Evolutionary conservation across 495 filamentous ascomycete species (phyloP).

Genomic region (Aspergillus haitiensis): DNA sequence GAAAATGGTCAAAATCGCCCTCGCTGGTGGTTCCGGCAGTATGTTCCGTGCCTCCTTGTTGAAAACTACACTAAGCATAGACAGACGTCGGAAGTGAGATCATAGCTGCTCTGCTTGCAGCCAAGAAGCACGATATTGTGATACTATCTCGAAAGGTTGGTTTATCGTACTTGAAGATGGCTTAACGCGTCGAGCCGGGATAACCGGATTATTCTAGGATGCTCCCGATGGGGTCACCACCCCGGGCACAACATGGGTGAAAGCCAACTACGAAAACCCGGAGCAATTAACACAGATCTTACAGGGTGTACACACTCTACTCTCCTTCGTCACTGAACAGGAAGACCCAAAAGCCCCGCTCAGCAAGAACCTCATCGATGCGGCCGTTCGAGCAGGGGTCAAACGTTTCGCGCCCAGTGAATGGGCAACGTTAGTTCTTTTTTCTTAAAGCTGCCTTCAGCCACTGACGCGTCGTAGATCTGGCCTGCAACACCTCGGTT

Average conservation of each 20-base stretch:
- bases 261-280: conserved; percentile 46
- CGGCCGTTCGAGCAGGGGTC: conserved; percentile 59
- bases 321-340: conserved; percentile 52
- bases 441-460: neutral
- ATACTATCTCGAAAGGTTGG: too few relatives aligned
- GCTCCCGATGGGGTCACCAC: conserved; percentile 6
- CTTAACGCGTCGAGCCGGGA: too few relatives aligned
- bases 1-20: too few relatives aligned
- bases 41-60: too few relatives aligned
- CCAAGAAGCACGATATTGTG: too few relatives aligned
- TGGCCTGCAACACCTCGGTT: conserved; percentile 31
- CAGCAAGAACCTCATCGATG: conserved; percentile 59
- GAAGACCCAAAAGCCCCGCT: conserved; percentile 34
- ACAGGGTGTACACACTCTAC: conserved; percentile 52
- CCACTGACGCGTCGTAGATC: conserved; percentile 17
- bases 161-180: too few relatives aligned
- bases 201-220: conserved; percentile 4
- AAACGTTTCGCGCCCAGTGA: conserved; percentile 54
- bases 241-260: conserved; percentile 36
- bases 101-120: too few relatives aligned
- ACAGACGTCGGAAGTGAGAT: too few relatives aligned
- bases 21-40: too few relatives aligned
- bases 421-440: conserved; percentile 25
- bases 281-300: conserved; percentile 38
- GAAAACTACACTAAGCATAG: too few relatives aligned